These are phyloP conservation scores for Auriscalpium orientale DNA, from an alignment of 768 basidiomycete genomes.

Conservation along the genomic window DNA sequence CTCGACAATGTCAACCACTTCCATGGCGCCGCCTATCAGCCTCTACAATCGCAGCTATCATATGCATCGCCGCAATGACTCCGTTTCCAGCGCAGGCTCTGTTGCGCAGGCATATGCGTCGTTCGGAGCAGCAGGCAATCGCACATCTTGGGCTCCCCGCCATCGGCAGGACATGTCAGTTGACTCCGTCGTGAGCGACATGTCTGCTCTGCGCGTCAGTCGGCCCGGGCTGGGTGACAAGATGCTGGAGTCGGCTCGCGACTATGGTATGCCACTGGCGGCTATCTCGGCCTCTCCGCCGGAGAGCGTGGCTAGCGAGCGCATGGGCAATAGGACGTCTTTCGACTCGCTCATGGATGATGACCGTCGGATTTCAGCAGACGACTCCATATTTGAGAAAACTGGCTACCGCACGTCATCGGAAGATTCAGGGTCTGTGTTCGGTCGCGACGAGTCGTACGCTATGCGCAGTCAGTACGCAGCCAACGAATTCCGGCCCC, in stretches of 20 bases:
- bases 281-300: conserved; percentile 64
- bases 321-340: conserved; percentile 30
- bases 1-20: conserved; percentile 42
- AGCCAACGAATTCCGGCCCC: conserved; percentile 52
- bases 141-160: conserved; percentile 49
- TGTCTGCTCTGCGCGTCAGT: conserved; percentile 46
- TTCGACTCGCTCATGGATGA: conserved; percentile 66
- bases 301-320: conserved; percentile 29
- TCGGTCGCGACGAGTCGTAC: conserved; percentile 41
- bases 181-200: conserved; percentile 63
- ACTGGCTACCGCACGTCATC: conserved; percentile 41
- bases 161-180: conserved; percentile 43
- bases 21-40: conserved; percentile 60
- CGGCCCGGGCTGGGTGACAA: conserved; percentile 79
- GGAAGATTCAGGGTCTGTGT: conserved; percentile 52
- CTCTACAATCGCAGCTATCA: conserved; percentile 62
- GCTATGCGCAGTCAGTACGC: conserved; percentile 28
- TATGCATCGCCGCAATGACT: conserved; percentile 47
- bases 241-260: conserved; percentile 65
- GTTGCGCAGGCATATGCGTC: conserved; percentile 47
- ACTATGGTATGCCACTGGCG: conserved; percentile 45
- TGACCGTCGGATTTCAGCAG: conserved; percentile 24
- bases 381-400: conserved; percentile 40
- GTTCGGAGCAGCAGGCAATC: conserved; percentile 45
- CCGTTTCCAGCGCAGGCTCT: conserved; percentile 50